Percentiles rank a stretch among this genome's conserved stretches.
Conservation (phyloP, 139 green algal genomes). For the Edaphochlamys debaryana region DNA sequence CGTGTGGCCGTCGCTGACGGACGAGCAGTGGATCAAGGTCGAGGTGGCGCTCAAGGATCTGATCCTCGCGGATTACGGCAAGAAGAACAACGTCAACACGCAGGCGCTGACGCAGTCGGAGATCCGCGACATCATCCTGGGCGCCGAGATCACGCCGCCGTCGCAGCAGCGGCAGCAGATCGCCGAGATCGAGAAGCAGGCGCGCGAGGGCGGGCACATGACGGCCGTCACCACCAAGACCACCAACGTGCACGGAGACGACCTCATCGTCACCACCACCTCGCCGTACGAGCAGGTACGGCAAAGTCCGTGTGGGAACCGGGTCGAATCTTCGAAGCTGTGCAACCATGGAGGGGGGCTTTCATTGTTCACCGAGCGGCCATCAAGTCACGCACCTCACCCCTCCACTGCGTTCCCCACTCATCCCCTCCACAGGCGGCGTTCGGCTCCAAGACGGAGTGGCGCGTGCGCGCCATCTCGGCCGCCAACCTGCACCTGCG, state of each 20-base stretch:
- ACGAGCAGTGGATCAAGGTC: conserved; percentile 99
- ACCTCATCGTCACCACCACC: conserved; percentile 97
- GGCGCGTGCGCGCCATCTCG: conserved; percentile 96
- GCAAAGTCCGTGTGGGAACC: too few relatives aligned
- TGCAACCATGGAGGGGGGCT: too few relatives aligned
- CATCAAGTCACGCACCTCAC: too few relatives aligned
- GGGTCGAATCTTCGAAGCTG: too few relatives aligned
- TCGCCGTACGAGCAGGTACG: conserved; percentile 94
- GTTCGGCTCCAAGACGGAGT: conserved; percentile 98
- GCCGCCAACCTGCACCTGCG: conserved; percentile 98
- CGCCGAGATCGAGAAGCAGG: conserved; percentile 98
- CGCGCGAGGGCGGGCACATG: conserved; percentile 83
- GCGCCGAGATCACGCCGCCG: conserved; percentile 98
- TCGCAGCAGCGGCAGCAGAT: conserved; percentile 98
- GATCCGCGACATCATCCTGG: conserved; percentile 99
- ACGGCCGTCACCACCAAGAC: conserved; percentile 96
- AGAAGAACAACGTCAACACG: conserved; percentile 99
- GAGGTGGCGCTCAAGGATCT: conserved; percentile 97
- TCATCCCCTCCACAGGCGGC: conserved; percentile 60
- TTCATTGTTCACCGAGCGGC: too few relatives aligned
- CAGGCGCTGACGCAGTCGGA: conserved; percentile 86
- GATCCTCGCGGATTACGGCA: conserved; percentile 98
- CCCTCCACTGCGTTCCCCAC: too few relatives aligned
- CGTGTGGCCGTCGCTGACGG: conserved; percentile 97
- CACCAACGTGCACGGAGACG: conserved; percentile 97